Percentiles rank a stretch among this genome's conserved stretches.
phyloP scores from a whole-genome alignment of 2,329 filamentous ascomycete species.

The Arachnopeziza araneosa region DNA sequence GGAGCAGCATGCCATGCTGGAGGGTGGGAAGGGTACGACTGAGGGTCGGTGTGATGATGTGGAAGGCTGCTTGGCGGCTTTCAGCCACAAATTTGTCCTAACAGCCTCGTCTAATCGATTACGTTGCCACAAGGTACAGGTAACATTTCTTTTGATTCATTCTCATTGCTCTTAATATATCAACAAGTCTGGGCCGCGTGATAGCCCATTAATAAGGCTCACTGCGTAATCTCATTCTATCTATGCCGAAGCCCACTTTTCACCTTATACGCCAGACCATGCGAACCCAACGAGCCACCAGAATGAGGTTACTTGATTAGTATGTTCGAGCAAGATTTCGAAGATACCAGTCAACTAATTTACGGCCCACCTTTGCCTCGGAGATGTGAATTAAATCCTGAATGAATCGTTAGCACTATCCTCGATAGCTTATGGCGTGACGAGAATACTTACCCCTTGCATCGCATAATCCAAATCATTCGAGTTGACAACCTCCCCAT shows the following conservation, averaged over 20 bases:
- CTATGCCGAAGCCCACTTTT: constrained; percentile 13
- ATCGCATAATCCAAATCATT: constrained; percentile 97
- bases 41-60: not conserved
- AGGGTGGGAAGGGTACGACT: not conserved
- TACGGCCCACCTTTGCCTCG: constrained; percentile 95
- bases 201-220: not conserved
- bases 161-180: not conserved
- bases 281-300: constrained; percentile 20
- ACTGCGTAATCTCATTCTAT: not conserved
- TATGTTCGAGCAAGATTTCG: constrained; percentile 95
- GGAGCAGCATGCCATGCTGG: not conserved
- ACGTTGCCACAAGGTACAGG: not conserved
- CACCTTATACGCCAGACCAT: constrained; percentile 28
- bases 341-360: constrained; percentile 98
- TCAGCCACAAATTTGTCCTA: not conserved
- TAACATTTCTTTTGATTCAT: not conserved
- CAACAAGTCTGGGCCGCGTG: not conserved
- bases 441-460: constrained; percentile 65
- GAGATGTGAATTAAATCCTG: constrained; percentile 97
- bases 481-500: constrained; percentile 87
- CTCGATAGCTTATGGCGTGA: not conserved
- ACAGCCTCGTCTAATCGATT: not conserved
- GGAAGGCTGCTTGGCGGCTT: not conserved
- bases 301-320: constrained; percentile 40
- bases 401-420: constrained; percentile 15